A percentile compares a stretch with the other conserved stretches of the same genome.
Evolutionary conservation across 208 protist species (phyloP).

Genomic region (Endotrypanum monterogeii): DNA sequence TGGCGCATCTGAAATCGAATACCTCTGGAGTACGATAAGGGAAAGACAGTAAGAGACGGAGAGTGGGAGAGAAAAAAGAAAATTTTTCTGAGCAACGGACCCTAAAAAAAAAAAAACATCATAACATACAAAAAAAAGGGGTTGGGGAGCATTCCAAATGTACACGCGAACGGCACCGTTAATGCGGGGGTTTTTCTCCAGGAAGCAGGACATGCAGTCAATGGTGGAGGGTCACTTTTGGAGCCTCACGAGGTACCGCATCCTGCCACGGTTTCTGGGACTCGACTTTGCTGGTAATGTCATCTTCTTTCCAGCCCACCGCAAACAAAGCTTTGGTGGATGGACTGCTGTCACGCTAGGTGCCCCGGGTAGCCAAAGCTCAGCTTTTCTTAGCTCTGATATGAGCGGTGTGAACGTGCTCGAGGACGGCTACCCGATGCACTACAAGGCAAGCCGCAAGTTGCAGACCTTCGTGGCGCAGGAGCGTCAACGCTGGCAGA

Average conservation of each 20-base stretch:
- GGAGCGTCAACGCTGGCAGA: slow-evolving; percentile 57
- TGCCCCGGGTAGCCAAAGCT: slow-evolving; percentile 40
- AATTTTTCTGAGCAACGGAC: neutral
- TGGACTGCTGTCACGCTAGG: slow-evolving; percentile 86
- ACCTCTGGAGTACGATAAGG: too few species aligned
- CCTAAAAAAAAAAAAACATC: too few species aligned
- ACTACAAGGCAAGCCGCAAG: slow-evolving; percentile 77
- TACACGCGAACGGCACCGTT: slow-evolving; percentile 27
- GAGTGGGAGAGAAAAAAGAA: neutral
- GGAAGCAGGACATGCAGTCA: slow-evolving; percentile 39
- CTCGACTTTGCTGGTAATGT: slow-evolving; percentile 88
- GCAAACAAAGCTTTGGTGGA: slow-evolving; percentile 76
- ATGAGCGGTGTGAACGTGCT: slow-evolving; percentile 76
- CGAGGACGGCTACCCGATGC: slow-evolving; percentile 89
- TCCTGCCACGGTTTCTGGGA: slow-evolving; percentile 70
- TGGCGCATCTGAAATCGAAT: too few species aligned
- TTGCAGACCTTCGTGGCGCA: slow-evolving; percentile 72
- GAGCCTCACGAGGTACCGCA: slow-evolving; percentile 87
- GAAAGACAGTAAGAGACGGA: too few species aligned
- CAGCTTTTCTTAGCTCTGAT: slow-evolving; percentile 62
- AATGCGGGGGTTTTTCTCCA: slow-evolving; percentile 31
- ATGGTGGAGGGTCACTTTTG: slow-evolving; percentile 86
- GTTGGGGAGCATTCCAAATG: slow-evolving; percentile 15
- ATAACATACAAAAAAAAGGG: neutral
- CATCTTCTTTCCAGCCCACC: slow-evolving; percentile 83